Base-by-base conservation (phyloP, 495 filamentous ascomycete genomes). In the Emericellopsis terricola region DNA sequence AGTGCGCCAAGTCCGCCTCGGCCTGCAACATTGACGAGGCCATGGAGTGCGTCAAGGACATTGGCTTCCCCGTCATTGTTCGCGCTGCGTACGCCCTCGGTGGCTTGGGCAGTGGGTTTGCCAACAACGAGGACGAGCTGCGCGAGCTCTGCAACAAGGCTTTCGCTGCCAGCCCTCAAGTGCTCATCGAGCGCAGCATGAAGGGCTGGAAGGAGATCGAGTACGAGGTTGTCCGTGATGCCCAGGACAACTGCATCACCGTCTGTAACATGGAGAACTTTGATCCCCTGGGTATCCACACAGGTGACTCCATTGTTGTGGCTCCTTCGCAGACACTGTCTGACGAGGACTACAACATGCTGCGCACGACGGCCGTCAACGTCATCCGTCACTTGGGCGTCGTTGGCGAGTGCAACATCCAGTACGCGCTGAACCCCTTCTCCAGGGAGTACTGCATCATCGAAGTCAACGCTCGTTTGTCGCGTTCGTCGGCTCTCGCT, bases 251-350 rank as follows among this genome's bases (percentile, higher is more conserved):
- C 67, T 97, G 89, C 59, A 96, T 97, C 53, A 97, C 89, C 5
- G 89, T 97, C 41, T 97, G 89, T 61, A 97, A 97, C 64, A 97
- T 97, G 89, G 89, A 97, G 59, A 97, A 97, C 56, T 96, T 97
- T 43, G 89, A 97, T 58, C 89, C 89, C 40, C 75, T 97, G 19
- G 89, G 89, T 47, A 94, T 96, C 37, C 89, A 97, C 49, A 97
- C 89, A 7, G 89, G 89, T 53, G 89, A 97, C 57, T 94, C 87
- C 17, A 97, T 97, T 47, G 89, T 97, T 36, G 89, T 97, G 15
- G 91, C 89, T 3, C 89, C 89, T 16, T 94, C 84, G 8, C 89
- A 96, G 56, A 97, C 89, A 0, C 71, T 97, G 19, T 57, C 85
- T 8, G 91, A 97, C 40, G 87, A 94, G 50, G 89, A 97, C 52